Evolutionary conservation across 768 basidiomycete genomes (phyloP).

Genomic region (Clitopilus passeckerianus): DNA sequence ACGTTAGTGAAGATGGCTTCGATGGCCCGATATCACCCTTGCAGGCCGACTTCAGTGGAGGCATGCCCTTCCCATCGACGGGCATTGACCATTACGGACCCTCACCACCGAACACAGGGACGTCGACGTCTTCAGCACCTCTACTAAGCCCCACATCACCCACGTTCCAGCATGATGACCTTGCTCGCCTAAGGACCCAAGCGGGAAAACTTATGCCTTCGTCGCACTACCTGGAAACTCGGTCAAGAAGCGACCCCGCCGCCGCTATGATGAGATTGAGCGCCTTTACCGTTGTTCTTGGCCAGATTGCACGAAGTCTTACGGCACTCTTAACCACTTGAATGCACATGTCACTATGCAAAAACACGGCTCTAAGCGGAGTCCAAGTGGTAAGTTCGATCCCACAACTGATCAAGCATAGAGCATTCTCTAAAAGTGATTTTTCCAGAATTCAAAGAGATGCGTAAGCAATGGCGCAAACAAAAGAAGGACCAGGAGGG

Average conservation of each 20-base stretch:
- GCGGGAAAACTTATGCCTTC: constrained; percentile 76
- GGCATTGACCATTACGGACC: constrained; percentile 51
- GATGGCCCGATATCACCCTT: constrained; percentile 53
- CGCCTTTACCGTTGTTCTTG: constrained; percentile 86
- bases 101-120: constrained; percentile 59
- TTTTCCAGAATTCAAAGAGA: constrained; percentile 91
- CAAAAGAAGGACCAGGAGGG: constrained; percentile 71
- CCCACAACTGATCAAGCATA: too few relatives aligned
- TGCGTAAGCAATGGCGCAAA: constrained; percentile 94
- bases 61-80: constrained; percentile 40
- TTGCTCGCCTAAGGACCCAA: constrained; percentile 27
- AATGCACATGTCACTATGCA: constrained; percentile 99
- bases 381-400: constrained; percentile 70
- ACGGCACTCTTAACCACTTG: constrained; percentile 94
- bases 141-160: constrained; percentile 20
- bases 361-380: constrained; percentile 87
- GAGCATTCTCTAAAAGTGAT: not conserved
- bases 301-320: constrained; percentile 74
- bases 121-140: constrained; percentile 47
- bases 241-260: constrained; percentile 78
- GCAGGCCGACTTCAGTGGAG: constrained; percentile 46
- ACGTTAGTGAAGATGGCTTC: constrained; percentile 22
- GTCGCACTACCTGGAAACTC: constrained; percentile 77
- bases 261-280: constrained; percentile 94
- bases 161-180: constrained; percentile 16